These are phyloP conservation scores for Globisporangium megalacanthum DNA, from an alignment of 352 stramenopile genomes.

Conservation along the genomic window DNA sequence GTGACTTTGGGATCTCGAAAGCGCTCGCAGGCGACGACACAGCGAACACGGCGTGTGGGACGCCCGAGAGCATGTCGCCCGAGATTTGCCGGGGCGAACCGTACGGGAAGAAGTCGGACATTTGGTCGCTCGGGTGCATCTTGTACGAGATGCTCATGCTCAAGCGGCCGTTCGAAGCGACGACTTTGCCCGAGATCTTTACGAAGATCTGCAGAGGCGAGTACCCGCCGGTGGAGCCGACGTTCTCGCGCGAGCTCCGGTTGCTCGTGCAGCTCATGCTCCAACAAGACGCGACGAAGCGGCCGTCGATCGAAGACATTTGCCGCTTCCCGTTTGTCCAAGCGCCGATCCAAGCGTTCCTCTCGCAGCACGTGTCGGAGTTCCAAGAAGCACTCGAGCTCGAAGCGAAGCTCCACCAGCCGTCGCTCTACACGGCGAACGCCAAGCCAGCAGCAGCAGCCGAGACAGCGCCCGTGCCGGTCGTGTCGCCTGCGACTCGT, in stretches of 20 bases:
- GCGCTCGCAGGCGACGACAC: slow-evolving; percentile 72
- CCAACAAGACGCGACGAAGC: slow-evolving; percentile 80
- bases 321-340: slow-evolving; percentile 86
- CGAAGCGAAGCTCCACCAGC: slow-evolving; percentile 84
- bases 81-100: slow-evolving; percentile 85
- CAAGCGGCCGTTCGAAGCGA: slow-evolving; percentile 77
- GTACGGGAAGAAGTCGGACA: slow-evolving; percentile 88
- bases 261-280: slow-evolving; percentile 86
- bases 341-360: slow-evolving; percentile 74
- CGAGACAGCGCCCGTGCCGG: background rate
- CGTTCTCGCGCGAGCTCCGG: slow-evolving; percentile 75
- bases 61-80: slow-evolving; percentile 85
- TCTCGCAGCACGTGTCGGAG: slow-evolving; percentile 80
- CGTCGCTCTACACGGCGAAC: slow-evolving; percentile 43
- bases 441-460: background rate
- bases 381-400: slow-evolving; percentile 84
- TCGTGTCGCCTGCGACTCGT: slow-evolving; percentile 33
- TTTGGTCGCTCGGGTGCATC: slow-evolving; percentile 88
- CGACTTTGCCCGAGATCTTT: slow-evolving; percentile 80
- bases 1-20: slow-evolving; percentile 88
- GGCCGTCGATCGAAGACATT: slow-evolving; percentile 86
- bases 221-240: slow-evolving; percentile 71
- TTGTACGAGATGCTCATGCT: slow-evolving; percentile 90
- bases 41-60: slow-evolving; percentile 79
- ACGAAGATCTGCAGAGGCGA: slow-evolving; percentile 87